A percentile compares a stretch with the other conserved stretches of the same genome.
Evolutionary conservation across 495 filamentous ascomycete genomes (phyloP).

Genomic region (Penicillium simplicissimum): DNA sequence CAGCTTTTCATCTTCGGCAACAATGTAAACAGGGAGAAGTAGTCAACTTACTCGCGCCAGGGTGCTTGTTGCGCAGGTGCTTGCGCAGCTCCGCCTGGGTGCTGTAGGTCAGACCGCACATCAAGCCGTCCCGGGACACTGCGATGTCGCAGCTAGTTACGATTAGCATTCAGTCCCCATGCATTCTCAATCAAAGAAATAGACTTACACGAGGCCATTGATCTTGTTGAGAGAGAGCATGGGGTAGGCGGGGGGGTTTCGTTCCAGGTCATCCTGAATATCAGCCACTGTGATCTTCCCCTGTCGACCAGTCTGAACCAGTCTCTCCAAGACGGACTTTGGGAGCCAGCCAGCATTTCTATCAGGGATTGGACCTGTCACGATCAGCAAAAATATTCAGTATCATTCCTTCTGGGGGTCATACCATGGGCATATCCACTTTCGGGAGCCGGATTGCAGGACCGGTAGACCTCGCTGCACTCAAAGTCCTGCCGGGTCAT

Average conservation of each 20-base stretch:
- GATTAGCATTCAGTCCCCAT: background rate
- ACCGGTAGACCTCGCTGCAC: background rate
- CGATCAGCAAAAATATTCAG: background rate
- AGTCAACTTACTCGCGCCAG: conserved; percentile 1
- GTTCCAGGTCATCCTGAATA: background rate
- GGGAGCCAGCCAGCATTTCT: background rate
- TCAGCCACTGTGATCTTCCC: background rate
- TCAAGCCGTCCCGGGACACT: background rate
- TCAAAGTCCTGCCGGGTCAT: background rate
- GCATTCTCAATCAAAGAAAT: background rate
- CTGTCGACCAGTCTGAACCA: background rate
- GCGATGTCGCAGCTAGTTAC: background rate
- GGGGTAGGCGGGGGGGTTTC: background rate
- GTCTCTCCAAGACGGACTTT: background rate
- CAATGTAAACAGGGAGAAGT: background rate
- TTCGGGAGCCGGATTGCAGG: background rate
- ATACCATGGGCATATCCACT: background rate
- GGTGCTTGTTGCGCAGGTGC: background rate
- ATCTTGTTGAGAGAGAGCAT: background rate
- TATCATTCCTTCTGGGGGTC: background rate
- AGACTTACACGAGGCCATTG: background rate
- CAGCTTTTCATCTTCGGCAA: too few species aligned
- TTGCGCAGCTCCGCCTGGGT: background rate
- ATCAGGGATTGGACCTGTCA: background rate
- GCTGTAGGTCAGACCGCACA: background rate